Evolutionary conservation across 495 filamentous ascomycete genomes (phyloP), one percentile per base, ranked within the genome.

Genomic region (Neurospora sp.): DNA sequence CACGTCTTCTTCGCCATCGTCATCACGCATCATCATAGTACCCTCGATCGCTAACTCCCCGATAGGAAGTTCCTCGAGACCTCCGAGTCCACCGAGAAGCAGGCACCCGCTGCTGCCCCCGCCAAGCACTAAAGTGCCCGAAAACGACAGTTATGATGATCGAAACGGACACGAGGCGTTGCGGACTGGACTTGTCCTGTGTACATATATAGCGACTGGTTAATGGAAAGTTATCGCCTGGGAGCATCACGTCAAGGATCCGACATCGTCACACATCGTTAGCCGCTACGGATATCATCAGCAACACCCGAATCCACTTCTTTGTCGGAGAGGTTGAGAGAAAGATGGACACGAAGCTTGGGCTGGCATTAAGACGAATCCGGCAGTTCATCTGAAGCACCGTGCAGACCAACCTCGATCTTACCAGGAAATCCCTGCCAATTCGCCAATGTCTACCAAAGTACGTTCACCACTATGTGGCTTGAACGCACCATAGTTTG

Each of bases 21-120:
- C 53, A 65, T 18, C 53, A 65, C 27, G 53, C 53, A 65, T 35
- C 53, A 37, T 16, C 53, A 65, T 31, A 27, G 14, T 35, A 16
- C 53, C 53, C 27, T 18, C 31, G 22, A 35, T 59, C 10, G 75
- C 83, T 86, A 75, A 83, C 76, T 27, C 37, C 20, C 70, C 65
- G 20, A 78, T 71, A 96, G 93, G 87, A 90, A 94, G 72, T 96
- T 95, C 82, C 76, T 96, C 76, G 91, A 92, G 78, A 86, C 90
- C 69, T 89, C 90, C 44, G 90, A 93, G 70, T 85, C 80, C 31
- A 89, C 90, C 72, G 88, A 90, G 82, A 92, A 92, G 83, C 88
- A 89, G 80, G 81, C n/a, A 48, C 18, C 68, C 68, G 40, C 35
- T 40, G 35, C 69, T 22, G 40, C 65, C 61, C 18, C 72, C n/a